Evolutionary conservation across 352 stramenopile species (phyloP).

Genomic region (Globisporangium spiculum): DNA sequence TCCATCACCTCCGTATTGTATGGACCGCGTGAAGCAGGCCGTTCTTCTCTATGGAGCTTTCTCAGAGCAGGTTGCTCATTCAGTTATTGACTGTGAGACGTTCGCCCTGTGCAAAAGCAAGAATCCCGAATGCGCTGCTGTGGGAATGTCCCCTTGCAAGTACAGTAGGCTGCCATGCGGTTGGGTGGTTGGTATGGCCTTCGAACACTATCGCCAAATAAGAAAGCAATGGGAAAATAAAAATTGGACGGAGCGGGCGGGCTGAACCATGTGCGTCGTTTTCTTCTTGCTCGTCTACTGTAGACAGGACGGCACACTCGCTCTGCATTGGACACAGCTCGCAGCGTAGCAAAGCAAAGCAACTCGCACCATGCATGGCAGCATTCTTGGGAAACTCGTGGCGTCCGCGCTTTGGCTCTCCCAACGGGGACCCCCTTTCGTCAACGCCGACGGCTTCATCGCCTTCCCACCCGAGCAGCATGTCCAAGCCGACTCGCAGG

Average conservation of each 20-base stretch:
- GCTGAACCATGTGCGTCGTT: not conserved
- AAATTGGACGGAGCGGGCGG: too few species aligned
- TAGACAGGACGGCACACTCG: not conserved
- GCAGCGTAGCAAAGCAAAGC: not conserved
- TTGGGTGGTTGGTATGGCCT: not conserved
- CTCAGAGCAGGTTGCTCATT: not conserved
- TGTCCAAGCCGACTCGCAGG: not conserved
- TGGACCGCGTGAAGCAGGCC: not conserved
- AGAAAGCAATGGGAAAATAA: not conserved
- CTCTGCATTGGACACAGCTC: not conserved
- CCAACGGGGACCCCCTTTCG: too few species aligned
- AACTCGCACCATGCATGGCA: not conserved
- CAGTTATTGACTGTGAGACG: not conserved
- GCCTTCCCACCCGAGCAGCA: constrained; percentile 23
- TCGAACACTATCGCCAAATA: not conserved
- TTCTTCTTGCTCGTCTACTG: not conserved
- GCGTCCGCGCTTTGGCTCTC: not conserved
- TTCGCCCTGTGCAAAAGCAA: not conserved
- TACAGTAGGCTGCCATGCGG: not conserved
- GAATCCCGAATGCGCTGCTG: too few species aligned
- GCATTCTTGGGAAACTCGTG: not conserved
- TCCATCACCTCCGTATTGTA: not conserved
- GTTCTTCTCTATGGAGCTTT: not conserved
- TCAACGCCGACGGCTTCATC: constrained; percentile 1
- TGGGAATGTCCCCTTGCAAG: not conserved